These are phyloP conservation scores for Diutina scorzettiae DNA, from an alignment of 1,139 yeast genomes.

Conservation along the genomic window DNA sequence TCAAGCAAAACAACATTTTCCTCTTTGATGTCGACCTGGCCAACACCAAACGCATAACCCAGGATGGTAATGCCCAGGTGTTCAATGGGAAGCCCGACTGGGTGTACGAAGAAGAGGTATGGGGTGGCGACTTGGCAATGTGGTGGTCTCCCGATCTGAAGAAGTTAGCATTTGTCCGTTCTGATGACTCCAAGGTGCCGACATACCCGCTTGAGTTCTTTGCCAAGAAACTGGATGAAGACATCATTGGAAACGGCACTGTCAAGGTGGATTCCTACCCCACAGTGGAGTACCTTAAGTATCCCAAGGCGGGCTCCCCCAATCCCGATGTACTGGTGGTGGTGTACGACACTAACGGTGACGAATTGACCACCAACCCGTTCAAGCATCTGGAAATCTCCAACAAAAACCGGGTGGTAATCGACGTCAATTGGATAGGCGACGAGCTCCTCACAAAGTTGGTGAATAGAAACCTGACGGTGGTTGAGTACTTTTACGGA, in stretches of 20 bases:
- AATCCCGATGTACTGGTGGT: slow-evolving; percentile 31
- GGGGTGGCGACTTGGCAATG: slow-evolving; percentile 47
- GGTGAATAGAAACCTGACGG: slow-evolving; percentile 4
- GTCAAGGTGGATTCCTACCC: slow-evolving; percentile 24
- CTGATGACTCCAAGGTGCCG: slow-evolving; percentile 43
- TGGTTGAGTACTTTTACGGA: background rate
- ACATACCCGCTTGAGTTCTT: slow-evolving; percentile 41
- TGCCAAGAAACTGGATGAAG: slow-evolving; percentile 25
- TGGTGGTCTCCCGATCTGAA: slow-evolving; percentile 58
- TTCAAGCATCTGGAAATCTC: slow-evolving; percentile 8
- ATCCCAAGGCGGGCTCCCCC: slow-evolving; percentile 36
- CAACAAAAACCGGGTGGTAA: slow-evolving; percentile 18
- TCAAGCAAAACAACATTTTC: slow-evolving; percentile 26
- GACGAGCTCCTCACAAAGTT: slow-evolving; percentile 10
- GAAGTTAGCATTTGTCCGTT: slow-evolving; percentile 33
- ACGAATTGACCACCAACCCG: background rate
- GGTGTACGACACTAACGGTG: slow-evolving; percentile 16
- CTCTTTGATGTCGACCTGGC: slow-evolving; percentile 14
- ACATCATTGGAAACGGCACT: background rate
- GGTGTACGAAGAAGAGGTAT: slow-evolving; percentile 93
- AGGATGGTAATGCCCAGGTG: slow-evolving; percentile 54
- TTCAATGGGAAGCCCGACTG: slow-evolving; percentile 90
- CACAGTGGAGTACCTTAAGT: slow-evolving; percentile 24
- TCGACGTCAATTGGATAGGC: slow-evolving; percentile 35
- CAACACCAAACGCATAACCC: slow-evolving; percentile 36